A percentile compares a stretch with the other conserved stretches of the same genome.
phyloP scores from a whole-genome alignment of 78 protist genomes.

The slime mould (Dictyostelium discoideum) region dicty_2.7 NC_007089.4:448501-449000 shows the following conservation, averaged over 20 bases:
- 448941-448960: not conserved
- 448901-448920: conserved; percentile 9
- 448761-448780: not conserved
- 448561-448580: not conserved
- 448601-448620: not conserved
- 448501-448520: not conserved
- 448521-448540: not conserved
- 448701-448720: not conserved
- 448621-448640: not conserved
- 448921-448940: not conserved
- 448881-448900: not conserved
- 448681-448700: not conserved
- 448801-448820: not conserved
- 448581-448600: not conserved
- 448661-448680: not conserved
- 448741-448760: not conserved
- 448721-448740: not conserved
- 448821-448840: conserved; percentile 1
- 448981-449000: not conserved
- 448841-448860: not conserved
- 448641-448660: not conserved
- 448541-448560: not conserved
- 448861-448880: not conserved
- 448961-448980: not conserved
- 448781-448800: not conserved